Conservation (phyloP, 2,329 filamentous ascomycete species). For the Claviceps paspali region DNA sequence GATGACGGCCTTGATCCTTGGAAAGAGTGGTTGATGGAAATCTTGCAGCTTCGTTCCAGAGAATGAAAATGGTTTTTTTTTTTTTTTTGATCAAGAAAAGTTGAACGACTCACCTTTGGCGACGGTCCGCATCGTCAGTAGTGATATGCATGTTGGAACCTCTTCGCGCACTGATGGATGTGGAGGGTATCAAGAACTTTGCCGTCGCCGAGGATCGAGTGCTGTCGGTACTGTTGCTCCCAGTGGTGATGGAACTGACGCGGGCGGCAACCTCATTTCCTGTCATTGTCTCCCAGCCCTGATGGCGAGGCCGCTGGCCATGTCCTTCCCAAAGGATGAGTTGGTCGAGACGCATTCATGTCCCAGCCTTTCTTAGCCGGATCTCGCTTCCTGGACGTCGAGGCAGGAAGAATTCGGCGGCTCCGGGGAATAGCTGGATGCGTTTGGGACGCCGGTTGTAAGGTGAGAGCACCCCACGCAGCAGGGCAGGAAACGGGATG, state of each 20-base stretch:
- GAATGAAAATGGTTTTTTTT: too few relatives aligned
- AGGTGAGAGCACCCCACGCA: neutral
- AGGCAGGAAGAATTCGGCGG: too few relatives aligned
- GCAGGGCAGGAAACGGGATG: neutral
- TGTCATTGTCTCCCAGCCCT: constrained; percentile 43
- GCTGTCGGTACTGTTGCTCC: constrained; percentile 44
- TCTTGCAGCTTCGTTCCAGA: neutral
- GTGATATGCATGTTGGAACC: constrained; percentile 16
- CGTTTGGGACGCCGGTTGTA: neutral
- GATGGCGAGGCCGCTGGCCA: constrained; percentile 17
- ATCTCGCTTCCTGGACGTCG: neutral
- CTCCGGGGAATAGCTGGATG: too few relatives aligned
- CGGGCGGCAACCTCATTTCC: constrained; percentile 48
- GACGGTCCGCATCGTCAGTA: constrained; percentile 28
- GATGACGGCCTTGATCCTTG: too few relatives aligned
- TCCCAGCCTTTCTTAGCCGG: constrained; percentile 12
- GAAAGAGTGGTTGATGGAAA: too few relatives aligned
- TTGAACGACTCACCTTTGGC: constrained; percentile 20
- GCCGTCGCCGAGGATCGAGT: constrained; percentile 52
- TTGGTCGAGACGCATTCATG: constrained; percentile 14
- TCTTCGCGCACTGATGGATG: constrained; percentile 12
- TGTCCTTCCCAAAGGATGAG: constrained; percentile 12
- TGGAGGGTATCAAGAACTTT: constrained; percentile 27
- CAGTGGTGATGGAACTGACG: constrained; percentile 30
- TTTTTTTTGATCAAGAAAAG: neutral